phyloP scores from a whole-genome alignment of 2,329 filamentous ascomycete genomes.

The Fusarium chaquense region DNA sequence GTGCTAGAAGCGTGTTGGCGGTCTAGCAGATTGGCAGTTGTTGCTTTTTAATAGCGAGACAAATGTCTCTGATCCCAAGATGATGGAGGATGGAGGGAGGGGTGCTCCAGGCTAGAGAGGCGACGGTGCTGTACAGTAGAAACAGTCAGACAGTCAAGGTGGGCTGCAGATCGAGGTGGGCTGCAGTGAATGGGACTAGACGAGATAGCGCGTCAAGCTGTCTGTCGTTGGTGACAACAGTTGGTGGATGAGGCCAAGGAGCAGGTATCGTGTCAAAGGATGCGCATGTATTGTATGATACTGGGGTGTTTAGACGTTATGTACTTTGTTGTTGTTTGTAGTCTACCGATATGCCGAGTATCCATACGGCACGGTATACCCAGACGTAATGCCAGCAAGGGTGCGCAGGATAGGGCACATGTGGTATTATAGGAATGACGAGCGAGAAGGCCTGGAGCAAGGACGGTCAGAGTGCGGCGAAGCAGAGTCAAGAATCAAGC shows the following conservation, averaged over 20 bases:
- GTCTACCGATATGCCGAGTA: constrained; percentile 14
- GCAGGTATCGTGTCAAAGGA: constrained; percentile 18
- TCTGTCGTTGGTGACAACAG: constrained; percentile 22
- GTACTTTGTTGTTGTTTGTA: constrained; percentile 9
- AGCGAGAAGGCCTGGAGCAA: constrained; percentile 10
- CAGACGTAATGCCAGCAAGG: constrained; percentile 31
- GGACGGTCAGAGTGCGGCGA: constrained; percentile 8
- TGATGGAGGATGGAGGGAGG: constrained; percentile 23
- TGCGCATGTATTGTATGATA: constrained; percentile 1
- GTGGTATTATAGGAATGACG: not conserved
- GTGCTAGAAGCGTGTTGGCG: constrained; percentile 34
- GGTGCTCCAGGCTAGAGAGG: constrained; percentile 13
- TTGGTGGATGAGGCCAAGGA: constrained; percentile 11
- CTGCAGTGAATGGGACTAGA: constrained; percentile 4
- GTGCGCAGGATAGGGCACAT: constrained; percentile 1
- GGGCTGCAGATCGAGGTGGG: constrained; percentile 28
- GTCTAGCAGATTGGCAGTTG: constrained; percentile 31
- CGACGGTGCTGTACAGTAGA: constrained; percentile 1
- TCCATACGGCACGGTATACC: constrained; percentile 2
- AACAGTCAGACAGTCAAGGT: constrained; percentile 14
- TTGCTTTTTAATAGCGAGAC: constrained; percentile 45
- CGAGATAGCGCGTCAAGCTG: constrained; percentile 13
- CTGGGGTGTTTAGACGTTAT: not conserved
- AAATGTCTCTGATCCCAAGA: constrained; percentile 40
- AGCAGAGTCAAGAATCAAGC: constrained; percentile 16